These are phyloP conservation scores for Pulveroboletus sp. DNA, from an alignment of 768 basidiomycete genomes.

Conservation along the genomic window DNA sequence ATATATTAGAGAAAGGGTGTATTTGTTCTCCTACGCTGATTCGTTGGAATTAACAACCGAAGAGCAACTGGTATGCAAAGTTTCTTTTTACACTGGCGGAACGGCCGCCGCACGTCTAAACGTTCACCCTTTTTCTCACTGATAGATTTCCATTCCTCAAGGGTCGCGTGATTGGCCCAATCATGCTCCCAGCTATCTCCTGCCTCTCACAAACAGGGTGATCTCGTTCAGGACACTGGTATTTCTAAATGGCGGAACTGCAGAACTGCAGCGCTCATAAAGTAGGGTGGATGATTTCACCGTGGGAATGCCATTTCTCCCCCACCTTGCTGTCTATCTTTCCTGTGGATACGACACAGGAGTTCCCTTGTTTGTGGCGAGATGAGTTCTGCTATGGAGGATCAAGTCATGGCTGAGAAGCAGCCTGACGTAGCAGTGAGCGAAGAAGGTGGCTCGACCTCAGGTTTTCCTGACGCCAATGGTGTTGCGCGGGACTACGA, in stretches of 20 bases:
- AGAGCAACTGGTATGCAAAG: too few species aligned
- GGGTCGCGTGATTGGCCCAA: background rate
- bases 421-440: background rate
- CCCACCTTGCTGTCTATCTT: background rate
- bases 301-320: slow-evolving; percentile 17
- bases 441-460: slow-evolving; percentile 14
- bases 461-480: slow-evolving; percentile 8
- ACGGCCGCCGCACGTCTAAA: too few species aligned
- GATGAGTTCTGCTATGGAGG: slow-evolving; percentile 2
- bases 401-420: slow-evolving; percentile 19
- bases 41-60: too few species aligned
- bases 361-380: background rate
- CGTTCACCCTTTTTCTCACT: background rate
- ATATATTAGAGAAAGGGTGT: too few species aligned
- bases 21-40: too few species aligned
- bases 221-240: background rate
- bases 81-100: too few species aligned
- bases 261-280: slow-evolving; percentile 11
- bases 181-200: background rate
- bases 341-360: background rate
- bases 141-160: background rate
- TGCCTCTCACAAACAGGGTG: background rate
- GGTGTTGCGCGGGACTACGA: slow-evolving; percentile 33
- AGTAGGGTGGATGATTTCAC: background rate
- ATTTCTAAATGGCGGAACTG: background rate